These are phyloP conservation scores for Atalantia buxifolia DNA, from an alignment of 345 rosid species.

Conservation along the genomic window DNA sequence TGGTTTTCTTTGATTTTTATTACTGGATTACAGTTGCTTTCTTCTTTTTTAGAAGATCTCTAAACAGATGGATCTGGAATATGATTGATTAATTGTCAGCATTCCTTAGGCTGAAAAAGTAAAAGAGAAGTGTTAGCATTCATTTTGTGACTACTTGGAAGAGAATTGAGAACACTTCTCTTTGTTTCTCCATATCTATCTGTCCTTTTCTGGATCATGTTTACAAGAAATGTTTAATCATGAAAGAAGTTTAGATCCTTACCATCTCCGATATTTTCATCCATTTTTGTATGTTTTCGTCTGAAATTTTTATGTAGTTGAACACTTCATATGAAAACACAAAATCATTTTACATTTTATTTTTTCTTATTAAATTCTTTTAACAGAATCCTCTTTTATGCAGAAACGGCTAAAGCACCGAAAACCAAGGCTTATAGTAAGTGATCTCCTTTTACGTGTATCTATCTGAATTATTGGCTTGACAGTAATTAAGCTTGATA, in stretches of 20 bases:
- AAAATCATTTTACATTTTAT: neutral
- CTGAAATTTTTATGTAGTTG: neutral
- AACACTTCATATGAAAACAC: neutral
- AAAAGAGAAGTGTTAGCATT: neutral
- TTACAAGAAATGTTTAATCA: neutral
- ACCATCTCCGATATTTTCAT: neutral
- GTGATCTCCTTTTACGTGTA: slow-evolving; percentile 16
- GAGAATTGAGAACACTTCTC: neutral
- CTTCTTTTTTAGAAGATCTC: neutral
- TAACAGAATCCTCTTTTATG: slow-evolving; percentile 17
- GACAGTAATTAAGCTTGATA: neutral
- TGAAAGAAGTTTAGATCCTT: neutral
- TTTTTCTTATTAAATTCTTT: slow-evolving; percentile 7
- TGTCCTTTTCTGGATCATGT: neutral
- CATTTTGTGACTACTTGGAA: neutral
- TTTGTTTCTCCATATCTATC: neutral
- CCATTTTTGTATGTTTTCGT: neutral
- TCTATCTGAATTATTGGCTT: neutral
- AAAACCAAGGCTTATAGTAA: slow-evolving; percentile 76
- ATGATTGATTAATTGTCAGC: neutral
- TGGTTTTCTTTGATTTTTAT: neutral
- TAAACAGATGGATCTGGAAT: neutral
- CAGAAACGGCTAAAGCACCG: slow-evolving; percentile 85
- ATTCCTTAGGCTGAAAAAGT: neutral
- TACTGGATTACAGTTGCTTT: neutral